Base-by-base conservation (phyloP, 176 grass and related monocot species). In the Aegilops umbellulata region DNA sequence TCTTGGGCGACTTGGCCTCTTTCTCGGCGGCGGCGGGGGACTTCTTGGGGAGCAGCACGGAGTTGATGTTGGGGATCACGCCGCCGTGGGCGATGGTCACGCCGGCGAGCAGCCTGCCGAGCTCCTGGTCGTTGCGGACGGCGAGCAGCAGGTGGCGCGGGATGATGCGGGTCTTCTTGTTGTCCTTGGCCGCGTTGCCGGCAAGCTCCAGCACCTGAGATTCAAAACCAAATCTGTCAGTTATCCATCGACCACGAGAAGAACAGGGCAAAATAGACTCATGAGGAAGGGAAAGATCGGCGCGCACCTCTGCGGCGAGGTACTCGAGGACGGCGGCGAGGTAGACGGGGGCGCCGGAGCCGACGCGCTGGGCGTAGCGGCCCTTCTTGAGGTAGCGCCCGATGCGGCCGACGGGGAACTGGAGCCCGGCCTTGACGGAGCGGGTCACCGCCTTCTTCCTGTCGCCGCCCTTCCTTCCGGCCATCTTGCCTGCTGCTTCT, bases 351-450 rank as follows among this genome's bases (percentile, higher is more conserved):
- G 85, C 89, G 10, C 84, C 84, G 7, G 89, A 77, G 12, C 80
- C 89, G 46, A 90, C 79, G 71, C 88, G 88, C 25, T 90, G 77
- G 25, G 88, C 83, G 70, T 90, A 90, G 8, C 80, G 65, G 24
- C 92, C 89, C 30, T 89, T 89, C 89, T 94, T 91, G 16, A 94
- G 89, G 87, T 47, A 94, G 66, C 92, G 92, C 1, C 89, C 87
- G 73, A 94, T 91, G 17, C 92, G 92, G 11, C 92, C 89, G 38
- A 94, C 92, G 44, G 92, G 92, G 87, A 94, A 94, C 87, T 94
- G 87, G 39, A 94, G 92, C 5, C 90, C 87, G 27, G 92, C 92
- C 79, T 94, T 94, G 9, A 83, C 47, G 8, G 66, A 83, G 4
- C 66, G 65, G 22, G 66, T 7, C 14, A 83, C 80, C 22, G 47